These are phyloP conservation scores for barrel medic (Medicago truncatula) DNA, from an alignment of 306 rosid genomes.

Conservation along the genomic window MtrunA17r5.0-ANR NC_053045.1:46789001-46789500, in stretches of 20 bases:
- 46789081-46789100: slow-evolving; percentile 75
- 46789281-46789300: slow-evolving; percentile 77
- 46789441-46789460: slow-evolving; percentile 31
- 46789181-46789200: neutral
- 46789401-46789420: slow-evolving; percentile 89
- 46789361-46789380: slow-evolving; percentile 86
- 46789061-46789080: slow-evolving; percentile 76
- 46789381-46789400: slow-evolving; percentile 76
- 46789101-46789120: slow-evolving; percentile 85
- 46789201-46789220: slow-evolving; percentile 46
- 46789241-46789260: slow-evolving; percentile 81
- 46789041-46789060: slow-evolving; percentile 81
- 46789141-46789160: slow-evolving; percentile 72
- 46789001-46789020: slow-evolving; percentile 73
- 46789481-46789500: slow-evolving; percentile 33
- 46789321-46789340: slow-evolving; percentile 87
- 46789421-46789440: slow-evolving; percentile 82
- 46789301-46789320: slow-evolving; percentile 68
- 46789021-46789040: slow-evolving; percentile 81
- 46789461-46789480: slow-evolving; percentile 19
- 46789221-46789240: slow-evolving; percentile 52
- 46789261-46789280: slow-evolving; percentile 71
- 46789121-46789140: slow-evolving; percentile 59
- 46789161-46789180: slow-evolving; percentile 91
- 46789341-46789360: slow-evolving; percentile 85